Conservation (phyloP, 108 stramenopile genomes). For the Nitzschia palea region DNA sequence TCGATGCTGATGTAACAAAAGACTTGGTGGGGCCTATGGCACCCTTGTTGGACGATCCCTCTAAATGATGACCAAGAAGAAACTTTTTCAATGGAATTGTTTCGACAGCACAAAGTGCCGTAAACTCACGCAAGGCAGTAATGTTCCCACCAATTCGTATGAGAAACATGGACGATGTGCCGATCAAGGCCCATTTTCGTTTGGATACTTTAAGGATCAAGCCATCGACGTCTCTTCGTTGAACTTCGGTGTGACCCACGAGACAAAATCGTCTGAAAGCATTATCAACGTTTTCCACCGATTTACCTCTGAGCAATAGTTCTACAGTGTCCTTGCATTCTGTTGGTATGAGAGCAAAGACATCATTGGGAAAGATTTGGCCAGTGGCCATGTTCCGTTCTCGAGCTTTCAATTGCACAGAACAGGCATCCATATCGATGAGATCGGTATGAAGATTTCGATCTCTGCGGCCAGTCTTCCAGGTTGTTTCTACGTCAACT, state of each 20-base stretch:
- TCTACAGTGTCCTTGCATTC: constrained; percentile 35
- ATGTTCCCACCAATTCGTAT: constrained; percentile 74
- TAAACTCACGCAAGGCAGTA: constrained; percentile 80
- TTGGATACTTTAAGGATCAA: constrained; percentile 66
- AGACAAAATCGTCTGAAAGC: constrained; percentile 39
- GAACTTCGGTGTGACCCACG: constrained; percentile 66
- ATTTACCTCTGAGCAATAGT: constrained; percentile 23
- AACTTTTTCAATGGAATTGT: constrained; percentile 62
- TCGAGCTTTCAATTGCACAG: constrained; percentile 19
- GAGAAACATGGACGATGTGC: constrained; percentile 47
- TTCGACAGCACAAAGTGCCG: constrained; percentile 73
- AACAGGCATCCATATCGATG: constrained; percentile 37
- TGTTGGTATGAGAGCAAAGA: constrained; percentile 37
- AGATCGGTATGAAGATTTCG: constrained; percentile 9
- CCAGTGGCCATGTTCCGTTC: constrained; percentile 10
- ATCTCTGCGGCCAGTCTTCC: constrained; percentile 17
- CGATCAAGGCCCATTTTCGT: constrained; percentile 47
- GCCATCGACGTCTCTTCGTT: constrained; percentile 49
- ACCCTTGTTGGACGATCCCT: constrained; percentile 27
- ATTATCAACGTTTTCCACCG: background rate
- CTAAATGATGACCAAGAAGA: constrained; percentile 55
- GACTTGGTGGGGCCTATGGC: background rate
- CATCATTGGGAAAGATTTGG: constrained; percentile 44
- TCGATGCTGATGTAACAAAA: background rate
- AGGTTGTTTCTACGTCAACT: constrained; percentile 36